Evolutionary conservation across 2,329 filamentous ascomycete genomes (phyloP), one percentile per base, ranked within the genome.

Genomic region (Colletotrichum sansevieriae): DNA sequence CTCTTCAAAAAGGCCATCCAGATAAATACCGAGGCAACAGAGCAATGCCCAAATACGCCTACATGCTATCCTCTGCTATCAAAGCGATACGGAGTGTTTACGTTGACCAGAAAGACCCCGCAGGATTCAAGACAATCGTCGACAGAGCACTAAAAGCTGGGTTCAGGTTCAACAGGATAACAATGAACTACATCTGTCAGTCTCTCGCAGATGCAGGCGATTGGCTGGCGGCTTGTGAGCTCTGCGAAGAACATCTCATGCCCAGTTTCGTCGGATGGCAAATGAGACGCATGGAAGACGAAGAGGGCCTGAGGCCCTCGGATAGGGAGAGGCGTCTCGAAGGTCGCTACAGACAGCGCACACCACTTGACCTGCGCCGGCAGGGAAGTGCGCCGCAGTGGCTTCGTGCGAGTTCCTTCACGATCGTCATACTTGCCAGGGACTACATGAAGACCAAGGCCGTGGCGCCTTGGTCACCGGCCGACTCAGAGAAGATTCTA

Each of bases 161-260:
- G 11, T 98, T 95, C 81, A 81, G 83, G 33, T 79, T 98, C 65
- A 91, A 93, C 75, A 90, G 88, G 76, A 86, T 86, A 73, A 94
- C 93, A 73, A 97, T 94, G 94, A 96, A 97, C 76, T 84, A 87
- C 58, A 90, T 92, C 71, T 85, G 97, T 63, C 88, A 91, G 73
- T 79, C 85, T 58, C 87, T 98, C 33, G 88, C 89, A 25, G 81
- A 84, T 13, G 83, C 89, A 62, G 84, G 86, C 52, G 83, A 86
- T 52, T 85, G 87, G 73, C 80, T 88, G 55, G 84, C 91, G 20
- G 94, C 94, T 43, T 97, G 96, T 79, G 76, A 81, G 22, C 80
- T 90, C 59, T 95, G 92, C 76, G 95, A 98, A 81, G 80, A 84
- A 29, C 88, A 89, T 69, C 89, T 98, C 63, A 97, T 97, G 87